These are phyloP conservation scores for Phytophthora hybrid DNA, from an alignment of 352 stramenopile species.

Conservation along the genomic window DNA sequence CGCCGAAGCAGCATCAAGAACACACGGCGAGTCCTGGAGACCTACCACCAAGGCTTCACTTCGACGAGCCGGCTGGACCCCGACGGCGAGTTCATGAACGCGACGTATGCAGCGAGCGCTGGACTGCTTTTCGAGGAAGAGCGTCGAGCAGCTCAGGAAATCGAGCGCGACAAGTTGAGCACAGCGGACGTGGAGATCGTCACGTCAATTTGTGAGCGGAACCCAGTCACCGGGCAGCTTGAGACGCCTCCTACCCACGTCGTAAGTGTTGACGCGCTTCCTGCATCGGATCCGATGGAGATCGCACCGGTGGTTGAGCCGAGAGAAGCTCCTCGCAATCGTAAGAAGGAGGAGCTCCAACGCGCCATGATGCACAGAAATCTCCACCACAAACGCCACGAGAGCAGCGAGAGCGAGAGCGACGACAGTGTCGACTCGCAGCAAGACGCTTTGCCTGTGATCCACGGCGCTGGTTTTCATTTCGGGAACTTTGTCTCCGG, in stretches of 20 bases:
- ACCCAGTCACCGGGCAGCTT: constrained; percentile 48
- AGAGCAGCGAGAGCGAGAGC: constrained; percentile 10
- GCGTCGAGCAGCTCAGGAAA: constrained; percentile 29
- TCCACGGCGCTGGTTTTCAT: constrained; percentile 36
- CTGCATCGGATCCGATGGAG: not conserved
- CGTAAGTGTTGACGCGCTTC: constrained; percentile 30
- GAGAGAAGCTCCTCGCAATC: constrained; percentile 25
- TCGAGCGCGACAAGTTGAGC: constrained; percentile 10
- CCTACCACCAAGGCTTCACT: constrained; percentile 47
- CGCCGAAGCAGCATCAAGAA: constrained; percentile 59
- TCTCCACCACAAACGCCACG: constrained; percentile 3
- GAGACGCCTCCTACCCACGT: constrained; percentile 53
- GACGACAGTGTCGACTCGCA: constrained; percentile 4
- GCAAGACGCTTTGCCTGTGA: constrained; percentile 19
- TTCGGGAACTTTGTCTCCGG: constrained; percentile 53
- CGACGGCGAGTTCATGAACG: constrained; percentile 50
- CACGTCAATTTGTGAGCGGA: constrained; percentile 35
- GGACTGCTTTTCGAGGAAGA: constrained; percentile 65
- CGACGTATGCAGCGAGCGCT: constrained; percentile 56
- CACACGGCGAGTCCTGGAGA: constrained; percentile 52
- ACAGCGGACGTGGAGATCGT: constrained; percentile 17
- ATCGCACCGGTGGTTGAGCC: not conserved
- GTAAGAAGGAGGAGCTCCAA: constrained; percentile 46
- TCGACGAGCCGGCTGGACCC: constrained; percentile 39
- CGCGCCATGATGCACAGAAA: constrained; percentile 35